Base-by-base conservation (phyloP, 2,329 filamentous ascomycete species). In the Curvularia hawaiiensis region DNA sequence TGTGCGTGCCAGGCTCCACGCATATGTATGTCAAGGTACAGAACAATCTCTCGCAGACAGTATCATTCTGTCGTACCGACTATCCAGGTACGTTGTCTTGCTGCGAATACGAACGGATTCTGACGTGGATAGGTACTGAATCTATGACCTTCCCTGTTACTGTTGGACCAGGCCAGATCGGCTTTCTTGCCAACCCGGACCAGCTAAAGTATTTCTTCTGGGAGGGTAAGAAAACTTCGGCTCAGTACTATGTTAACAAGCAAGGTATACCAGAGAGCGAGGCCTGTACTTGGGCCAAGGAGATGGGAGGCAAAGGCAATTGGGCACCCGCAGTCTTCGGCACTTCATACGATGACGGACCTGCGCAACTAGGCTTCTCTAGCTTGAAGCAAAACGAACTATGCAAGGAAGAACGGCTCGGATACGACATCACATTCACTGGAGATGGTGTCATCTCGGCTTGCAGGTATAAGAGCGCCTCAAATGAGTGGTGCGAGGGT, bases 221-320 rank as follows among this genome's bases (percentile, higher is more conserved):
- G 91, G 67, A 91, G 70, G 85, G 85, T 68, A 84, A 84, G 76
- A 69, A 80, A 50, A 98, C 95, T 51, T 93, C 91, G 47, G 93
- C 93, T 44, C 95, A 98, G 80, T 98, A 97, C 85, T 99, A 99
- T 76, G 85, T 98, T 79, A 98, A 98, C 85, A 90, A 90, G 69
- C 84, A 86, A 67, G 92, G 92, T 59, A 81, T 90, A 52, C 69
- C 78, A 18, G 79, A 87, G 57, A 75, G 86, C 64, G 79, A 93
- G 12, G 90, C 86, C 50, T 99, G 95, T 80, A 78, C 84, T 57
- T 98, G 95, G 95, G 81, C 85, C 50, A 82, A 82, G 20, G 81
- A 86, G 58, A 88, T 76, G 54, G 71, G 80, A 57, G 78, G 82
- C 62, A 76, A 82, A 56, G 88, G 95, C 65, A 97, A 99, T 85